phyloP scores from a whole-genome alignment of 345 rosid species.

The Geranium brycei region DNA sequence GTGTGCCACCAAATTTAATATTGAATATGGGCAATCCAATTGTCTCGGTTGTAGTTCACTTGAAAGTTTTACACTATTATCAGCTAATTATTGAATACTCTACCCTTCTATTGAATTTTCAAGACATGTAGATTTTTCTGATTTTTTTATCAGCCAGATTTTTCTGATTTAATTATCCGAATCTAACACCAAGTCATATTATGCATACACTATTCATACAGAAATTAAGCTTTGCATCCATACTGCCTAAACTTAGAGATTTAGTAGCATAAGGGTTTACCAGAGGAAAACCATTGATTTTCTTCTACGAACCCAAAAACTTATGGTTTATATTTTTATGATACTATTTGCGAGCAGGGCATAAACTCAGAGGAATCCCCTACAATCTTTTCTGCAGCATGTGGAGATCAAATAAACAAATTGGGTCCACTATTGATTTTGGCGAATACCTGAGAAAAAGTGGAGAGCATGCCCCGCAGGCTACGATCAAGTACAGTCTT shows the following conservation, averaged over 20 bases:
- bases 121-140: too few relatives aligned
- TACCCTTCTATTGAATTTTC: too few relatives aligned
- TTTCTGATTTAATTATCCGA: too few relatives aligned
- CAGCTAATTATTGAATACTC: neutral
- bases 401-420: too few relatives aligned
- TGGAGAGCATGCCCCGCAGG: conserved; percentile 60
- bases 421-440: conserved; percentile 6
- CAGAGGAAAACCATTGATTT: neutral
- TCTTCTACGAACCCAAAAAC: neutral
- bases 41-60: neutral
- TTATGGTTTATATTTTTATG: neutral
- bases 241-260: too few relatives aligned
- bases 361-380: neutral
- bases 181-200: too few relatives aligned
- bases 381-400: neutral
- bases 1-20: neutral
- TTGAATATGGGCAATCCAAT: neutral
- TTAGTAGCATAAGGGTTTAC: too few relatives aligned
- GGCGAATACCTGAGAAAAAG: conserved; percentile 54
- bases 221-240: too few relatives aligned
- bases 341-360: neutral
- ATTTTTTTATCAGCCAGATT: too few relatives aligned
- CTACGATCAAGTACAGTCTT: conserved; percentile 52
- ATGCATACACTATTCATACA: too few relatives aligned
- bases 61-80: neutral